Percentiles rank a stretch among this genome's conserved stretches.
These are phyloP conservation scores for Cystofilobasidium bisporidii DNA, from an alignment of 768 basidiomycete species.

Conservation along the genomic window DNA sequence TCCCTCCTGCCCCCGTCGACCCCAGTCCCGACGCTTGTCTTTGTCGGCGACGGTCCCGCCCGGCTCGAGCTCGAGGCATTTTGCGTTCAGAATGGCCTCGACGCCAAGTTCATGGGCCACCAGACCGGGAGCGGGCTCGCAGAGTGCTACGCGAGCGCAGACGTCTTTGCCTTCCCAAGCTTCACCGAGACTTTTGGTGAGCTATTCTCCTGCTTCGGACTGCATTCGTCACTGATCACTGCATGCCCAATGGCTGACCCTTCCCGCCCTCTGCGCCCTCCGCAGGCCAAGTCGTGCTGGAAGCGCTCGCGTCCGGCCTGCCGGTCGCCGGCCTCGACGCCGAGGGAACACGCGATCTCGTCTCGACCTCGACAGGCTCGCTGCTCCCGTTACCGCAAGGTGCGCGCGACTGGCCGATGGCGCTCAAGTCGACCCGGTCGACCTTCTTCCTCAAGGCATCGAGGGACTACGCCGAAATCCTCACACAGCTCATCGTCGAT, in stretches of 20 bases:
- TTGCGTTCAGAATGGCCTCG: slow-evolving; percentile 37
- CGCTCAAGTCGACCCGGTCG: slow-evolving; percentile 26
- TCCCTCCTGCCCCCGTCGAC: slow-evolving; percentile 29
- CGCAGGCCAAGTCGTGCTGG: slow-evolving; percentile 44
- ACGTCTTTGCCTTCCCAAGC: slow-evolving; percentile 45
- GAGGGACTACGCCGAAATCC: slow-evolving; percentile 33
- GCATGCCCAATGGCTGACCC: neutral
- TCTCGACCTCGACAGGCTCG: slow-evolving; percentile 34
- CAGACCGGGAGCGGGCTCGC: slow-evolving; percentile 41
- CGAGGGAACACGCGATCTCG: slow-evolving; percentile 44
- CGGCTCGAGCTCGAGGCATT: slow-evolving; percentile 37
- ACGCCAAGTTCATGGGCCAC: slow-evolving; percentile 43
- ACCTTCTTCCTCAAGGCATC: slow-evolving; percentile 29
- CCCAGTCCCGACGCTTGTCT: slow-evolving; percentile 38
- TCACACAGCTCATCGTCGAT: slow-evolving; percentile 31
- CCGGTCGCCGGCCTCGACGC: slow-evolving; percentile 45
- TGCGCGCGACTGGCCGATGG: slow-evolving; percentile 26
- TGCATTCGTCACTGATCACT: too few relatives aligned
- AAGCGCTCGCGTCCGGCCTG: slow-evolving; percentile 45
- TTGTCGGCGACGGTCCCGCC: slow-evolving; percentile 45
- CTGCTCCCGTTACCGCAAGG: slow-evolving; percentile 34
- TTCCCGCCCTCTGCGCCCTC: neutral
- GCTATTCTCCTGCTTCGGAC: neutral
- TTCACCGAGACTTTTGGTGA: slow-evolving; percentile 36
- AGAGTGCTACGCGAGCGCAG: slow-evolving; percentile 43